These are phyloP conservation scores for Calonectria hongkongensis DNA, from an alignment of 2,329 filamentous ascomycete genomes.

Conservation along the genomic window DNA sequence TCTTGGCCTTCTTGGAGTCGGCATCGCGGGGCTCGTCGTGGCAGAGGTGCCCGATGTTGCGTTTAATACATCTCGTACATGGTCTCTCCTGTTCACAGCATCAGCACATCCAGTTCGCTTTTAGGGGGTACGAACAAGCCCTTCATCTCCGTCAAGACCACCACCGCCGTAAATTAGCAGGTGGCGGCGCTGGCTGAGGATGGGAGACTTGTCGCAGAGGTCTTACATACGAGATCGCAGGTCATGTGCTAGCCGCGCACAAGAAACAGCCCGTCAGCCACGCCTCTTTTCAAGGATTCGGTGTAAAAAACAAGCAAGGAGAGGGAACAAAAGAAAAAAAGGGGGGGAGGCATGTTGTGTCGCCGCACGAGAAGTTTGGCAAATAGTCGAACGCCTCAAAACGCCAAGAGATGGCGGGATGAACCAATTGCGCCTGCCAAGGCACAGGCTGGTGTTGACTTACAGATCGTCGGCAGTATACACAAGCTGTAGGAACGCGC, in stretches of 20 bases:
- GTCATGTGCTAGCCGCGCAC: conserved; percentile 84
- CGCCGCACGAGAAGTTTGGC: conserved; percentile 45
- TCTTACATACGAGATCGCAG: conserved; percentile 86
- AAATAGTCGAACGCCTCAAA: conserved; percentile 44
- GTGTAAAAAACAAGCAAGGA: conserved; percentile 43
- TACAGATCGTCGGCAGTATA: conserved; percentile 93
- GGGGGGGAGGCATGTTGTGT: conserved; percentile 38
- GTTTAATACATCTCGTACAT: conserved; percentile 97
- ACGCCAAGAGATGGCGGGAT: conserved; percentile 42
- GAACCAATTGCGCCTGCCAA: conserved; percentile 51
- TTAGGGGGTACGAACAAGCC: conserved; percentile 41
- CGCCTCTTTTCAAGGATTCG: conserved; percentile 43
- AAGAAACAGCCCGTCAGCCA: conserved; percentile 54
- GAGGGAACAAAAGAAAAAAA: conserved; percentile 30
- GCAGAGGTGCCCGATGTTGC: conserved; percentile 98
- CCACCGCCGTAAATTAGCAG: conserved; percentile 37
- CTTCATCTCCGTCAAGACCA: conserved; percentile 40
- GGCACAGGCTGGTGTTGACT: conserved; percentile 68
- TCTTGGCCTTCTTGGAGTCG: conserved; percentile 86
- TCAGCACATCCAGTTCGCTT: conserved; percentile 51
- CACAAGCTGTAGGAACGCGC: conserved; percentile 77
- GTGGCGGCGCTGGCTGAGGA: conserved; percentile 32
- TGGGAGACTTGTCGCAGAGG: conserved; percentile 40
- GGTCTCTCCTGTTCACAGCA: conserved; percentile 83
- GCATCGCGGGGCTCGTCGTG: conserved; percentile 97